A percentile compares a stretch with the other conserved stretches of the same genome.
phyloP scores from a whole-genome alignment of 2,329 filamentous ascomycete genomes.

The Davidsoniella virescens region DNA sequence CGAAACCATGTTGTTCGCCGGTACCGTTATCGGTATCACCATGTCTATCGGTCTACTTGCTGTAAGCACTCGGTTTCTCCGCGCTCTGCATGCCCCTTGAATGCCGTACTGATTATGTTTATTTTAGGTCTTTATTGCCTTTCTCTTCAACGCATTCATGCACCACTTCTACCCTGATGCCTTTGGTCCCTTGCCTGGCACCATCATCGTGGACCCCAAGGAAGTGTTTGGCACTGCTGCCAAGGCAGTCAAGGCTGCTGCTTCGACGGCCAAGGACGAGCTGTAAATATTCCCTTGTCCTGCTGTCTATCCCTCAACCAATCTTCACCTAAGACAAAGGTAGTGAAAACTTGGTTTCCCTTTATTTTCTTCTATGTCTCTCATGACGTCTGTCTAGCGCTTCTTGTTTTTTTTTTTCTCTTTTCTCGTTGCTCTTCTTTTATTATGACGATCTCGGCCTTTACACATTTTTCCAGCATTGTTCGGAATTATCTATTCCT shows the following conservation, averaged over 20 bases:
- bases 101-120: neutral
- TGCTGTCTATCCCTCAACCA: neutral
- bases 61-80: conserved; percentile 38
- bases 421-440: neutral
- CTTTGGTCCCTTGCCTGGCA: neutral
- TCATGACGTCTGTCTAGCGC: neutral
- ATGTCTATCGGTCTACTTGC: conserved; percentile 57
- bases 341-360: neutral
- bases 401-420: conserved; percentile 2
- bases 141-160: conserved; percentile 11
- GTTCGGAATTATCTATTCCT: neutral
- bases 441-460: conserved; percentile 7
- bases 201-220: neutral
- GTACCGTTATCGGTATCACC: conserved; percentile 52
- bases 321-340: neutral
- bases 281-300: conserved; percentile 4
- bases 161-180: conserved; percentile 9
- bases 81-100: neutral
- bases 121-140: conserved; percentile 11
- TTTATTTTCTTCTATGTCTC: neutral
- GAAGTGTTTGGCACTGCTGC: neutral
- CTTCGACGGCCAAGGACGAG: conserved; percentile 8
- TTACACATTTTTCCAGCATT: neutral
- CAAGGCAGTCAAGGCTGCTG: neutral
- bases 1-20: conserved; percentile 49